Conservation (phyloP, 352 stramenopile genomes). For the Pythium myriotylum region DNA sequence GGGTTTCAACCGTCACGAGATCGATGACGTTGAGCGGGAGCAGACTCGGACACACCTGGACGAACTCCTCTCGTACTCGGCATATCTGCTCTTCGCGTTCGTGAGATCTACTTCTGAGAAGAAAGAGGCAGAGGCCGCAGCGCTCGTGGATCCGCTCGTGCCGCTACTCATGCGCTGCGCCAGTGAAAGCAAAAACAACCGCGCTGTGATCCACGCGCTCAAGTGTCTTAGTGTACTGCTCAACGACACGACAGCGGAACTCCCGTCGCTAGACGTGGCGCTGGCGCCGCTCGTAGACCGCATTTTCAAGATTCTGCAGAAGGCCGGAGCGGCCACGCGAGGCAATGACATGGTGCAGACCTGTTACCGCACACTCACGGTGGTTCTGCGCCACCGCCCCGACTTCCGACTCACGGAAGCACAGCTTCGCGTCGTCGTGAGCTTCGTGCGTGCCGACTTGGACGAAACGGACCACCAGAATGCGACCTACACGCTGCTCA, state of each 20-base stretch:
- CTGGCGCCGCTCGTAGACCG: conserved; percentile 85
- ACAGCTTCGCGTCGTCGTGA: conserved; percentile 88
- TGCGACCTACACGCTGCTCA: conserved; percentile 93
- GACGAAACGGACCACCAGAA: conserved; percentile 95
- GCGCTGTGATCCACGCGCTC: conserved; percentile 91
- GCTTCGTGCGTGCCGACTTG: conserved; percentile 90
- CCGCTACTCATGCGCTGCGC: conserved; percentile 91
- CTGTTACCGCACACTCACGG: conserved; percentile 93
- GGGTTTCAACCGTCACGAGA: conserved; percentile 74
- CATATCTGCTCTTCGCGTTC: conserved; percentile 80
- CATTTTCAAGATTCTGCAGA: conserved; percentile 92
- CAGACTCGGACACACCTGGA: conserved; percentile 68
- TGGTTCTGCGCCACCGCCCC: conserved; percentile 81
- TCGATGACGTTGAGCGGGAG: conserved; percentile 47
- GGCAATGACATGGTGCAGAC: conserved; percentile 94
- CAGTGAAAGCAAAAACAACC: conserved; percentile 90
- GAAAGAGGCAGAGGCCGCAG: conserved; percentile 21
- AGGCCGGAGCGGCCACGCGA: conserved; percentile 88
- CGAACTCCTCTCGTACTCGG: conserved; percentile 86
- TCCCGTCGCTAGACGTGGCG: conserved; percentile 88
- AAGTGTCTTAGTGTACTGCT: conserved; percentile 93
- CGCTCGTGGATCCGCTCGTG: conserved; percentile 93
- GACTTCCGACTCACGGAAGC: conserved; percentile 63
- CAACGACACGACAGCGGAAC: conserved; percentile 53
- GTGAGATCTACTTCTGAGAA: conserved; percentile 33